Conservation (phyloP, 192 early-diverging fungal genomes). For the Coemansia sp. region DNA sequence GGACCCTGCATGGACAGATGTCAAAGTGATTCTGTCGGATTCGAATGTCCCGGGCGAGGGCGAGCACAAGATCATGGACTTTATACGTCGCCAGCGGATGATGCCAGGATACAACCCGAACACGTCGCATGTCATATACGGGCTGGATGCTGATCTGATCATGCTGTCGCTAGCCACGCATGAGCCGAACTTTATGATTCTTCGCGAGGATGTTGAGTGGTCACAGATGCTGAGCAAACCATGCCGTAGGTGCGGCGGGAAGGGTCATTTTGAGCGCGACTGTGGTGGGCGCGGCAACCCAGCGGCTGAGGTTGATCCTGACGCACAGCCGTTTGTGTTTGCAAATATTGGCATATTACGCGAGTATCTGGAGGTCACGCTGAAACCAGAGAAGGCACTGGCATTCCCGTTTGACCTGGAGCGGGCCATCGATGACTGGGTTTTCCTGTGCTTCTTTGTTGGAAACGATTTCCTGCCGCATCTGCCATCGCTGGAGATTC, state of each 20-base stretch:
- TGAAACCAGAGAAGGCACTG: slow-evolving; percentile 61
- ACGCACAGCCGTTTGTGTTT: slow-evolving; percentile 76
- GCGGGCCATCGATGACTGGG: slow-evolving; percentile 95
- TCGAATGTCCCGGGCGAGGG: slow-evolving; percentile 98
- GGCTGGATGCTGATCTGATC: slow-evolving; percentile 95
- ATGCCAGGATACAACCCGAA: slow-evolving; percentile 86
- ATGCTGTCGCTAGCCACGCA: slow-evolving; percentile 95
- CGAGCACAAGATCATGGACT: slow-evolving; percentile 99
- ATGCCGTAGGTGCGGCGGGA: slow-evolving; percentile 64
- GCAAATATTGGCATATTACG: slow-evolving; percentile 78
- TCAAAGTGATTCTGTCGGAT: slow-evolving; percentile 90
- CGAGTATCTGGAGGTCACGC: slow-evolving; percentile 89
- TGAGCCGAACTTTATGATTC: slow-evolving; percentile 94
- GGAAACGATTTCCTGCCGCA: slow-evolving; percentile 98
- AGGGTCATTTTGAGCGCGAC: slow-evolving; percentile 61
- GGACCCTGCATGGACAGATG: slow-evolving; percentile 82
- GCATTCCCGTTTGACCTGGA: slow-evolving; percentile 86
- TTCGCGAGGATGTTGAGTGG: slow-evolving; percentile 94
- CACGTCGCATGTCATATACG: slow-evolving; percentile 90
- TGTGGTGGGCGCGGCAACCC: slow-evolving; percentile 24
- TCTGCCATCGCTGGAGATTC: slow-evolving; percentile 90
- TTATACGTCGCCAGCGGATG: slow-evolving; percentile 78
- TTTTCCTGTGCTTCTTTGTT: slow-evolving; percentile 95
- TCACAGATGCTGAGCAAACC: slow-evolving; percentile 69
- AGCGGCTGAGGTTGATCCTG: slow-evolving; percentile 24